Evolutionary conservation across 2,329 filamentous ascomycete species (phyloP).

Genomic region (Colletotrichum paranaense): DNA sequence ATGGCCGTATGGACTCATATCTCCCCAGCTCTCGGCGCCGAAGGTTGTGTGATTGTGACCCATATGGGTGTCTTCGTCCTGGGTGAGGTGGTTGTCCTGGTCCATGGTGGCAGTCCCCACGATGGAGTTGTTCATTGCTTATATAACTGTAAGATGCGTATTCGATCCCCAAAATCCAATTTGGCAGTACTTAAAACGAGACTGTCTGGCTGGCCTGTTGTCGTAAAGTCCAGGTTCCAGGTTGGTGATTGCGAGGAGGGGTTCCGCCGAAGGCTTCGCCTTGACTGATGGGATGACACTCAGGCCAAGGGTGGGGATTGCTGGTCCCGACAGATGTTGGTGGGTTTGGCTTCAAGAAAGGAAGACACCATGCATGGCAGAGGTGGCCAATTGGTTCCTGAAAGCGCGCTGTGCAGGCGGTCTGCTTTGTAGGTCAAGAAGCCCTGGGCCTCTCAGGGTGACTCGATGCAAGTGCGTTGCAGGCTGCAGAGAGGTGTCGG

Average conservation of each 20-base stretch:
- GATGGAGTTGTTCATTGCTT: constrained; percentile 58
- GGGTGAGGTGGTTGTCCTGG: constrained; percentile 57
- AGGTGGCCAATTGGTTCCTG: constrained; percentile 52
- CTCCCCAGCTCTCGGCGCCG: constrained; percentile 63
- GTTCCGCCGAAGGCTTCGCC: constrained; percentile 28
- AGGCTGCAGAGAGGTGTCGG: constrained; percentile 39
- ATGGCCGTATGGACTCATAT: constrained; percentile 69
- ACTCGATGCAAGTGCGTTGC: constrained; percentile 40
- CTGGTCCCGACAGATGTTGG: constrained; percentile 44
- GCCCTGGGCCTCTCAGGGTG: constrained; percentile 43
- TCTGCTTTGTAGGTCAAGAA: constrained; percentile 47
- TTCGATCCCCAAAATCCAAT: constrained; percentile 2
- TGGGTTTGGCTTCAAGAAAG: constrained; percentile 54
- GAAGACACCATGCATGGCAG: constrained; percentile 61
- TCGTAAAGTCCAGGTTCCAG: constrained; percentile 25
- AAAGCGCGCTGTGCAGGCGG: constrained; percentile 45
- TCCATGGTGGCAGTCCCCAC: constrained; percentile 58
- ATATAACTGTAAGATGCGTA: constrained; percentile 23
- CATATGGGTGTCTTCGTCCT: constrained; percentile 46
- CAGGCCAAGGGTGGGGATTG: constrained; percentile 44
- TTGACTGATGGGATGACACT: constrained; percentile 32
- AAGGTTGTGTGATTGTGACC: constrained; percentile 52
- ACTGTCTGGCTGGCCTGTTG: constrained; percentile 8
- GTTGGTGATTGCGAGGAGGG: constrained; percentile 27
- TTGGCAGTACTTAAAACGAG: constrained; percentile 3